phyloP scores from a whole-genome alignment of 1,139 yeast genomes.

The Suhomyces chickasaworum region DNA sequence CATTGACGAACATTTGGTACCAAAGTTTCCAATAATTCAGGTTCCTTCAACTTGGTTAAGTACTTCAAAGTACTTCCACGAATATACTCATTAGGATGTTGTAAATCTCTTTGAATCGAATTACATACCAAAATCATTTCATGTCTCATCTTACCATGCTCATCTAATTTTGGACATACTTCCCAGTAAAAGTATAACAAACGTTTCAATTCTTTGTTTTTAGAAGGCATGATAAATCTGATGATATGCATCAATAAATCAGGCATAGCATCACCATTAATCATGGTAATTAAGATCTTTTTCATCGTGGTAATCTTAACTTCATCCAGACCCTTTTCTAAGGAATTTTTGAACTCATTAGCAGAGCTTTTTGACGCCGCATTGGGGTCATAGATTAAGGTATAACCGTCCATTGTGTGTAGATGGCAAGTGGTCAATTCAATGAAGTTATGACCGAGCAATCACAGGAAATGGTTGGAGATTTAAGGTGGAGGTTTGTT shows the following conservation, averaged over 20 bases:
- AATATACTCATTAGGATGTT: slow-evolving; percentile 96
- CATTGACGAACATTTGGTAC: slow-evolving; percentile 92
- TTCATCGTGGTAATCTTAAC: slow-evolving; percentile 90
- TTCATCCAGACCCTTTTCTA: slow-evolving; percentile 91
- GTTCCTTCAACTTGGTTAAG: slow-evolving; percentile 85
- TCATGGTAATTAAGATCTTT: slow-evolving; percentile 78
- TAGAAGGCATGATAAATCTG: slow-evolving; percentile 96
- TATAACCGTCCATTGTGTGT: slow-evolving; percentile 48
- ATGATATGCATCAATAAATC: slow-evolving; percentile 95
- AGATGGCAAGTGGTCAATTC: not conserved
- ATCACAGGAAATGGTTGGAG: not conserved
- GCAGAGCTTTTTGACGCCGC: slow-evolving; percentile 71
- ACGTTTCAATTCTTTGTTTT: slow-evolving; percentile 86
- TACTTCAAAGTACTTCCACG: slow-evolving; percentile 95
- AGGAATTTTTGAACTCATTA: slow-evolving; percentile 72
- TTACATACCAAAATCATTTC: slow-evolving; percentile 99
- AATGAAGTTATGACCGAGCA: not conserved
- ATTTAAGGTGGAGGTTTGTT: slow-evolving; percentile 5
- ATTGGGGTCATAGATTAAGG: slow-evolving; percentile 74
- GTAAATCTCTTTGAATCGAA: slow-evolving; percentile 95
- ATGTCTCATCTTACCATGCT: slow-evolving; percentile 89
- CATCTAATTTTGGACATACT: slow-evolving; percentile 88
- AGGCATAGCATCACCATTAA: slow-evolving; percentile 94
- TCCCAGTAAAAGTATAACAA: slow-evolving; percentile 97
- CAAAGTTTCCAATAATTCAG: slow-evolving; percentile 91